phyloP scores from a whole-genome alignment of 106 monocot species.

The Dioscorea dumetorum region DNA sequence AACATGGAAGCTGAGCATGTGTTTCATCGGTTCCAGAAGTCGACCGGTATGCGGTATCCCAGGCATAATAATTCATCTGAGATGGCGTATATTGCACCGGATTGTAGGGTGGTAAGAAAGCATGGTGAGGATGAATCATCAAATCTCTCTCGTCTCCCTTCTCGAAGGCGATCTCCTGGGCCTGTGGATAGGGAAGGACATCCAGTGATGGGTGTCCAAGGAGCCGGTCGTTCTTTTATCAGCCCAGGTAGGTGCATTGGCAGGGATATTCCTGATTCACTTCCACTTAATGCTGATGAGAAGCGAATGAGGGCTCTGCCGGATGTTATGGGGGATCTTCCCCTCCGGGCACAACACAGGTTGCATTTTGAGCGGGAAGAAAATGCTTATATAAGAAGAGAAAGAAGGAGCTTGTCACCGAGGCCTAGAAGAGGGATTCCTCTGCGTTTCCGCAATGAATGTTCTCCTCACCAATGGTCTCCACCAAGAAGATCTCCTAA shows the following conservation, averaged over 20 bases:
- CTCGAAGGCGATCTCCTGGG: slow-evolving; percentile 5
- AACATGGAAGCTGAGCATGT: not conserved
- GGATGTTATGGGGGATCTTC: slow-evolving; percentile 4
- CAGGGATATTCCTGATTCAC: not conserved
- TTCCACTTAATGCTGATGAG: not conserved
- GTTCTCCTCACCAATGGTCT: slow-evolving; percentile 10
- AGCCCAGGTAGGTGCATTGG: slow-evolving; percentile 5
- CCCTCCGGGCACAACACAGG: not conserved
- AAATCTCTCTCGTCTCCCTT: slow-evolving; percentile 2
- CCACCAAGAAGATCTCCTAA: slow-evolving; percentile 7
- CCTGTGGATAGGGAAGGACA: not conserved
- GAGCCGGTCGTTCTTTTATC: not conserved
- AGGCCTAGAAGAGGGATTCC: not conserved
- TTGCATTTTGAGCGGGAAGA: not conserved
- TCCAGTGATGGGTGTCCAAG: not conserved
- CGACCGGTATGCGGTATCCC: not conserved
- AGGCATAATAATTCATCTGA: slow-evolving; percentile 6
- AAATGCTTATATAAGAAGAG: not conserved
- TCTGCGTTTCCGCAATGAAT: not conserved
- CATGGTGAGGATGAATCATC: not conserved
- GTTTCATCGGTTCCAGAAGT: not conserved
- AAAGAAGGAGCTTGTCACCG: not conserved
- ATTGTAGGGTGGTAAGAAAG: slow-evolving; percentile 1
- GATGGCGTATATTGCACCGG: not conserved
- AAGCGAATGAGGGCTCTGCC: not conserved